Base-by-base conservation (phyloP, 768 basidiomycete species). In the Hericium alpestre region DNA sequence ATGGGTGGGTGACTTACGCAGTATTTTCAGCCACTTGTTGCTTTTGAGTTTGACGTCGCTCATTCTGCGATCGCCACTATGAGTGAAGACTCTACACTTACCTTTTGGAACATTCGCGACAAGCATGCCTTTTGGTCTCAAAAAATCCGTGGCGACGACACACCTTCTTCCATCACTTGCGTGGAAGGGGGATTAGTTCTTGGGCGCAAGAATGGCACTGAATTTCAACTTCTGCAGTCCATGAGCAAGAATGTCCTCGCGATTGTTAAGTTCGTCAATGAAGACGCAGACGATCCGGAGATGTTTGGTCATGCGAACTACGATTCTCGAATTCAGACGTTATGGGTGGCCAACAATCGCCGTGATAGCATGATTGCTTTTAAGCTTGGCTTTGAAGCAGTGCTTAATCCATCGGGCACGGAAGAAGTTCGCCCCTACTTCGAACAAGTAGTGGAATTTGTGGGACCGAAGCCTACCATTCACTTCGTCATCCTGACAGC, bases 301-400 rank as follows among this genome's bases (percentile, higher is more conserved):
- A 92, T 93, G 87, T 93, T 90, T 67, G 88, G 90, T 13, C 90
- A 93, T 65, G 81, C 86, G 61, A 85, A 81, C 64, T 93, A 93
- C 65, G 90, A 93, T 71, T 77, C 87, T 0, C 75, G 87, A 48
- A 91, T 92, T 58, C 87, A 87, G 71, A 91, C 88, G 0, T 74
- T 93, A 32, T 93, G 90, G 90, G 78, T 92, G 18, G 90, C 90
- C 54, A 91, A 91, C 66, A 88, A 82, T 68, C 82, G 87, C 48
- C 80, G 90, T 22, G 87, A 90, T 58, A 91, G 89, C 68, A 76
- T 93, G 72, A 80, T 93, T 38, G 90, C 88, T 13, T 75, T 90
- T 65, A 87, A 83, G 69, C 76, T 91, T 57, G 80, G 80, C 55
- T 77, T 87, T 58, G 87, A 90, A 53, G 66, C 71, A 38, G 74